Percentiles rank a stretch among this genome's conserved stretches.
phyloP scores from a whole-genome alignment of 176 grass and related monocot genomes.

The Oryza brachyantha region DNA sequence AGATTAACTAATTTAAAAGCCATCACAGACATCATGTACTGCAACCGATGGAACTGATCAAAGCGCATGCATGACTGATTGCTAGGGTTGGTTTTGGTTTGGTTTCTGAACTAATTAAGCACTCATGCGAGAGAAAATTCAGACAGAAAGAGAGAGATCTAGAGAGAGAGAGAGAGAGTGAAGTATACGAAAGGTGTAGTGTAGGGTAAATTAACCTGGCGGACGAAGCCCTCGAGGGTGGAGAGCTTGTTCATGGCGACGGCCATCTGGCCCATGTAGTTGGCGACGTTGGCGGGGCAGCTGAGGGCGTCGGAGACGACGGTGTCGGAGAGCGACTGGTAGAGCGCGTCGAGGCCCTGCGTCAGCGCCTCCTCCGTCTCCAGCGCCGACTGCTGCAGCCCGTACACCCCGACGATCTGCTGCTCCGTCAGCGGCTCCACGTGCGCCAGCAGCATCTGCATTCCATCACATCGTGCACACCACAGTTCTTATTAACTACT shows the following conservation, averaged over 20 bases:
- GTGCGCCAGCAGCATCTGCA: constrained; percentile 66
- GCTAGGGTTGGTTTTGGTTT: not conserved
- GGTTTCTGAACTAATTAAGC: not conserved
- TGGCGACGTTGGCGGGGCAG: constrained; percentile 75
- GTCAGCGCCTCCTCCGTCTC: constrained; percentile 84
- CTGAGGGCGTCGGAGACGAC: constrained; percentile 69
- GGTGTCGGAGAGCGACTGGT: constrained; percentile 79
- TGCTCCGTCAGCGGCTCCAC: constrained; percentile 86
- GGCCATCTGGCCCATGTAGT: constrained; percentile 92
- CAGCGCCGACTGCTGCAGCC: constrained; percentile 81
- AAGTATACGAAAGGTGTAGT: too few relatives aligned
- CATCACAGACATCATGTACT: not conserved
- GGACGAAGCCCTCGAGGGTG: constrained; percentile 73
- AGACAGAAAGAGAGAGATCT: too few relatives aligned
- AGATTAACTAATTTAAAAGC: not conserved
- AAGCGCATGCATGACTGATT: not conserved
- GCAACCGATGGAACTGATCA: not conserved
- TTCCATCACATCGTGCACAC: not conserved
- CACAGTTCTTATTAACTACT: not conserved
- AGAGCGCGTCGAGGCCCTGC: constrained; percentile 80
- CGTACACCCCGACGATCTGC: constrained; percentile 73
- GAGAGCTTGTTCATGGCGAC: constrained; percentile 81
- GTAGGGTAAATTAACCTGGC: constrained; percentile 49
- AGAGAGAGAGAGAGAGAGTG: too few relatives aligned
- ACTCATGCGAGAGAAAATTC: too few relatives aligned